Evolutionary conservation across 2,329 filamentous ascomycete genomes (phyloP), one percentile per base, ranked within the genome.

Genomic region (Metarhizium album): DNA sequence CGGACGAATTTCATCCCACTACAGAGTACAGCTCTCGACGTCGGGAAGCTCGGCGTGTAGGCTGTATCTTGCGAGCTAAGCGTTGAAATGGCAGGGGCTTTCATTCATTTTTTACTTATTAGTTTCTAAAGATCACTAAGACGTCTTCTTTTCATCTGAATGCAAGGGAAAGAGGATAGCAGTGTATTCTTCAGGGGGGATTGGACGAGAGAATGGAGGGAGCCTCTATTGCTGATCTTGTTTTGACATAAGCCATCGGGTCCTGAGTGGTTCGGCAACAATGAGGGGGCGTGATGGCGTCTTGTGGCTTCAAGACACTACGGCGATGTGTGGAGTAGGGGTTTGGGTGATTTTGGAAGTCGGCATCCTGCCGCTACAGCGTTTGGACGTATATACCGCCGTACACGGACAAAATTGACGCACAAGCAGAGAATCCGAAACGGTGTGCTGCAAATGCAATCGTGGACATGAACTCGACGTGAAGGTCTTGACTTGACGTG

Each of bases 71-170:
- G 3, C 81, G 93, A 69, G 93, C 93, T 14, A 98, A 98, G 70
- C 82, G 93, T 18, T 80, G 93, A 64, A 97, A 96, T 60, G 93
- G 98, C 59, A 93, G 97, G 66, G 93, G 93, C 7, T 98, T 98
- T 69, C 98, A 98, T 64, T 93, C 93, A 0, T 98, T 97, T 68
- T 98, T 73, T 98, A 98, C 70, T 95, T 89, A 0, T 78, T 98
- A 1, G 93, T 98, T 3, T 95, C 88, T 5, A 97, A 97, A 66
- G 93, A 98, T 64, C 98, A 93, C 0, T 85, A 90, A 54, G 93
- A 98, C 67, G 97, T 98, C 91, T 93, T 84, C 64, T 98, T 95
- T 67, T 96, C 91, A 0, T 90, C 90, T 3, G 97, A 96, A 68
- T 81, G 93, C 67, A 65, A 57, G 58, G 55, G 38, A 70, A 70